These are phyloP conservation scores for Corniculantispora saksenae DNA, from an alignment of 2,329 filamentous ascomycete species.

Conservation along the genomic window DNA sequence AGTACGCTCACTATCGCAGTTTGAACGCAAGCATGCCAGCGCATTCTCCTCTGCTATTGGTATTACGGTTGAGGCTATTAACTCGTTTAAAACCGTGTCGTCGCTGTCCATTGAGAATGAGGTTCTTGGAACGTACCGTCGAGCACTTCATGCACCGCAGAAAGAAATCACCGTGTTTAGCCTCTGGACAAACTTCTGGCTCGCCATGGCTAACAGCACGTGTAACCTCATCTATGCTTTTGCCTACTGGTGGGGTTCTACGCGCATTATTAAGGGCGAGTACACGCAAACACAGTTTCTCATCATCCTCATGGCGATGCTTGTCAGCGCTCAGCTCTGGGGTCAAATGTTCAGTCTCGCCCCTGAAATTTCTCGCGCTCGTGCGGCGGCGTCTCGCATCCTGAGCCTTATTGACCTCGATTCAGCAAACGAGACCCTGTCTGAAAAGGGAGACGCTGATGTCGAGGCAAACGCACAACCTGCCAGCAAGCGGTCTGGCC, in stretches of 20 bases:
- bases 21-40: conserved; percentile 63
- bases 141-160: conserved; percentile 50
- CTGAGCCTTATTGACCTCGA: conserved; percentile 51
- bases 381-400: conserved; percentile 60
- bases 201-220: conserved; percentile 60
- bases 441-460: conserved; percentile 35
- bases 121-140: conserved; percentile 53
- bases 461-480: conserved; percentile 40
- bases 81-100: conserved; percentile 64
- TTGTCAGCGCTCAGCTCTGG: conserved; percentile 72
- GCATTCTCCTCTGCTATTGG: conserved; percentile 65
- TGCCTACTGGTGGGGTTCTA: conserved; percentile 79
- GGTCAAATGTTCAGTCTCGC: conserved; percentile 75
- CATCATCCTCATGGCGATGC: conserved; percentile 69
- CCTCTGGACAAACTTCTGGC: conserved; percentile 57
- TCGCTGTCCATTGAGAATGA: conserved; percentile 55
- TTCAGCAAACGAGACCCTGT: conserved; percentile 14
- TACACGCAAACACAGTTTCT: conserved; percentile 71
- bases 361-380: conserved; percentile 71
- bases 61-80: conserved; percentile 67
- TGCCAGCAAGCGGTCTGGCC: conserved; percentile 22
- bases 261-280: conserved; percentile 65
- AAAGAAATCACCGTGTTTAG: conserved; percentile 55
- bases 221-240: conserved; percentile 72
- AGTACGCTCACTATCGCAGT: conserved; percentile 60